Percentiles rank a stretch among this genome's conserved stretches.
Conservation (phyloP, 148 eudicot species). For the Chenopodium formosanum region DNA sequence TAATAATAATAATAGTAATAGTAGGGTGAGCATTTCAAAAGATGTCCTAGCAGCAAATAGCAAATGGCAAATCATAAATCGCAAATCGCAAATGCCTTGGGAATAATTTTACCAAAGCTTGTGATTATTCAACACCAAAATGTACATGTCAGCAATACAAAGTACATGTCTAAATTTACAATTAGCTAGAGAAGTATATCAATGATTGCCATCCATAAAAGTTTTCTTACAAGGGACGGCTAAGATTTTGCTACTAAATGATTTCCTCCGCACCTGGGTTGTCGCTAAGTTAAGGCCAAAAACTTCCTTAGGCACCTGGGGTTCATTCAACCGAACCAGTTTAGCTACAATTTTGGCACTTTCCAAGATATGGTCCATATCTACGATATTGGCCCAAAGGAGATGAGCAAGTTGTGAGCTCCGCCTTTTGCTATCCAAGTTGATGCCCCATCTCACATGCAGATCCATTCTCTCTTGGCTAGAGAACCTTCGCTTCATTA, state of each 20-base stretch:
- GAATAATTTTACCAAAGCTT: constrained; percentile 10
- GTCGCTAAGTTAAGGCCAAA: constrained; percentile 72
- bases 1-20: no score
- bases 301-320: constrained; percentile 72
- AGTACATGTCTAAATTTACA: constrained; percentile 7
- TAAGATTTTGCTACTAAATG: constrained; percentile 45
- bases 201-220: not conserved
- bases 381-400: constrained; percentile 57
- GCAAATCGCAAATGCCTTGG: not conserved
- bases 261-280: constrained; percentile 37
- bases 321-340: constrained; percentile 50
- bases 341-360: constrained; percentile 77
- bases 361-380: constrained; percentile 63
- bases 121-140: constrained; percentile 7
- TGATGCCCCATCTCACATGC: constrained; percentile 73
- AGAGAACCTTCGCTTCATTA: constrained; percentile 66
- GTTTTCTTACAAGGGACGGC: constrained; percentile 30
- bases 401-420: constrained; percentile 61
- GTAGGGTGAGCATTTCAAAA: constrained; percentile 8
- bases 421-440: constrained; percentile 57
- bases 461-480: constrained; percentile 60
- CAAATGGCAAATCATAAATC: not conserved
- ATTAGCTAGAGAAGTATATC: constrained; percentile 19
- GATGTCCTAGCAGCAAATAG: constrained; percentile 3
- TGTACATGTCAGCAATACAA: not conserved